A percentile compares a stretch with the other conserved stretches of the same genome.
phyloP scores from a whole-genome alignment of 345 rosid species.

The Acer campestre region DNA sequence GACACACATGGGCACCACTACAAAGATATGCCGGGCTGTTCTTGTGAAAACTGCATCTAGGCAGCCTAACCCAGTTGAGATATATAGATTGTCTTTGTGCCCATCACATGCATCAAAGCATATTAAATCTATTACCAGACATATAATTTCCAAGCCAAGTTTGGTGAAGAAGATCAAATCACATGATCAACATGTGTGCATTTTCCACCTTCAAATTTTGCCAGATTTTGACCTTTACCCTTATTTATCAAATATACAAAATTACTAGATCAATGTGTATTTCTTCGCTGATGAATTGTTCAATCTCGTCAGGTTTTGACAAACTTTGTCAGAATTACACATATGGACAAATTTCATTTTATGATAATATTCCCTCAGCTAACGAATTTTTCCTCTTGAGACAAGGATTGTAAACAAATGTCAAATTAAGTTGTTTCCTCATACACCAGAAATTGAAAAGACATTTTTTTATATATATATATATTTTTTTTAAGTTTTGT shows the following conservation, averaged over 20 bases:
- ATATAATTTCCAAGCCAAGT: neutral
- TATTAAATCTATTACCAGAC: neutral
- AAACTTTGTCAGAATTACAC: too few species aligned
- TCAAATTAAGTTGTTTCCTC: slow-evolving; percentile 8
- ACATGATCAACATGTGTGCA: slow-evolving; percentile 10
- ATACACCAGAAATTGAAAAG: neutral
- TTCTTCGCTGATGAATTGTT: too few species aligned
- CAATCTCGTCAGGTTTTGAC: too few species aligned
- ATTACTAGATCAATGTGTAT: too few species aligned
- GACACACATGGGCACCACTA: slow-evolving; percentile 1
- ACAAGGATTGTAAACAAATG: neutral
- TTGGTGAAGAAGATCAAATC: slow-evolving; percentile 13
- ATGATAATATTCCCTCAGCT: neutral
- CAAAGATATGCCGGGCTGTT: neutral
- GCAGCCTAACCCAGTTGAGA: neutral
- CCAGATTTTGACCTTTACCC: neutral
- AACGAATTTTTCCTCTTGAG: neutral
- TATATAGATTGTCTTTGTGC: neutral
- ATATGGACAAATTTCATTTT: neutral
- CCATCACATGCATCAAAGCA: neutral
- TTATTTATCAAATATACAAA: too few species aligned
- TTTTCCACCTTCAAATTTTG: neutral
- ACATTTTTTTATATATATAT: neutral
- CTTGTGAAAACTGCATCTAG: neutral
- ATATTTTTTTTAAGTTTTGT: neutral